phyloP scores from a whole-genome alignment of 176 grass and related monocot species.

The Leersia perrieri region DNA sequence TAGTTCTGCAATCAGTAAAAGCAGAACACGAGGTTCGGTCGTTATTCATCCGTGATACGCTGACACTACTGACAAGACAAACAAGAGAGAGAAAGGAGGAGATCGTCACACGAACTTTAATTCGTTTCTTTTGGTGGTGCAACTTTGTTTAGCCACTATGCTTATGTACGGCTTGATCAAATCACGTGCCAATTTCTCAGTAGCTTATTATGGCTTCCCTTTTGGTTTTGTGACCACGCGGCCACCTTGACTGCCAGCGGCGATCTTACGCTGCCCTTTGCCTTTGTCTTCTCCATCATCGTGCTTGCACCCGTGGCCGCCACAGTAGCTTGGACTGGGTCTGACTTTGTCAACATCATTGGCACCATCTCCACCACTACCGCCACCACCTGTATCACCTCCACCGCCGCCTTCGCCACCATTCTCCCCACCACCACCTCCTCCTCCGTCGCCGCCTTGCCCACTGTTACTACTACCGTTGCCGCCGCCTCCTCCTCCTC shows the following conservation, averaged over 20 bases:
- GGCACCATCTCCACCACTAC: too few species aligned
- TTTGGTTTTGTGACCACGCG: background rate
- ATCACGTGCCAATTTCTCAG: background rate
- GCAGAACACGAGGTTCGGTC: background rate
- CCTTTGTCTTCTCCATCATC: background rate
- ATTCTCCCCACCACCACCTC: too few species aligned
- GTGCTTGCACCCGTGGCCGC: background rate
- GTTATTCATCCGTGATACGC: background rate
- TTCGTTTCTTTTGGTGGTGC: background rate
- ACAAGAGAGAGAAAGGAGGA: background rate
- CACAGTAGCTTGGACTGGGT: background rate
- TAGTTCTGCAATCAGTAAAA: background rate
- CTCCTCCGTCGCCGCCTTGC: too few species aligned
- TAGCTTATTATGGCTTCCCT: background rate
- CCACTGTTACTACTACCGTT: too few species aligned
- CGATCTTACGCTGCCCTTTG: background rate
- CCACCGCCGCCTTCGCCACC: background rate
- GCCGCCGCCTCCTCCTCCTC: rapidly evolving
- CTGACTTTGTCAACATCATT: background rate
- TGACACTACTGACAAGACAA: background rate
- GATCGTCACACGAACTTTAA: background rate
- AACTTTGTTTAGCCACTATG: background rate
- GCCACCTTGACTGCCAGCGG: background rate
- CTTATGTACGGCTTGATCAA: background rate
- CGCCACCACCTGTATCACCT: too few species aligned